phyloP scores from a whole-genome alignment of 169 alveolate genomes.

The Prorocentrum cordatum region DNA sequence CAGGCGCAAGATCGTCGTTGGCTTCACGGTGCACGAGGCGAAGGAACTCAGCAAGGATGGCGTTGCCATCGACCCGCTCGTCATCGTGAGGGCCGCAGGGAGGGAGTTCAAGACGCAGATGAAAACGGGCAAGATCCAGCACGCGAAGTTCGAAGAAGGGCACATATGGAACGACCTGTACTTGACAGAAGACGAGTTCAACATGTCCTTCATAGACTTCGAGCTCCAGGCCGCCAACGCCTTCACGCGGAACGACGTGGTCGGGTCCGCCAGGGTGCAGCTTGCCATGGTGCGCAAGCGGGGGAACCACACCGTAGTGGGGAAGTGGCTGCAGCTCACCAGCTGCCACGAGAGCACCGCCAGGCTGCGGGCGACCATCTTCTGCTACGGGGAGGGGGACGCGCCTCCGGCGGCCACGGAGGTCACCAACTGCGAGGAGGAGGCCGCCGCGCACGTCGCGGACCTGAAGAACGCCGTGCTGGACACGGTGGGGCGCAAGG shows the following conservation, averaged over 20 bases:
- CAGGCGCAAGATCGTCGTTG: no score
- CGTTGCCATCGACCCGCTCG: constrained; percentile 32
- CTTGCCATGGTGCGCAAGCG: constrained; percentile 55
- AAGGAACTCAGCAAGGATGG: constrained; percentile 68
- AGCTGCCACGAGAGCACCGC: constrained; percentile 20
- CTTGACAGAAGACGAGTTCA: constrained; percentile 46
- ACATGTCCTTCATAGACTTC: constrained; percentile 45
- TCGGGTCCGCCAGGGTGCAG: constrained; percentile 61
- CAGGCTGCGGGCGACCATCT: constrained; percentile 40
- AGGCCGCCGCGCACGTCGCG: background rate
- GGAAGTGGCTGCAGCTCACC: constrained; percentile 44
- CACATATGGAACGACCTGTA: constrained; percentile 58
- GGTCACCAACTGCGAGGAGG: background rate
- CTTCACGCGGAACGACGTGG: constrained; percentile 44
- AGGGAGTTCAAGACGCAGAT: constrained; percentile 45
- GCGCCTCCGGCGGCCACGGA: background rate
- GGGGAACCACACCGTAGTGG: constrained; percentile 34
- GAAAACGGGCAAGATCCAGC: constrained; percentile 62
- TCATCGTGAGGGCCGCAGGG: background rate
- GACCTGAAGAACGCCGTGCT: background rate
- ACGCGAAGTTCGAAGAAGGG: constrained; percentile 26
- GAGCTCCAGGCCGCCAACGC: constrained; percentile 68
- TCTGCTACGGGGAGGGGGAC: constrained; percentile 35
- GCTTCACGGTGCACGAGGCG: constrained; percentile 55
- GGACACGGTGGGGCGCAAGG: background rate